Evolutionary conservation across 1,139 yeast species (phyloP), one percentile per base, ranked within the genome.

Genomic region (Yamadazyma songkhlaensis): DNA sequence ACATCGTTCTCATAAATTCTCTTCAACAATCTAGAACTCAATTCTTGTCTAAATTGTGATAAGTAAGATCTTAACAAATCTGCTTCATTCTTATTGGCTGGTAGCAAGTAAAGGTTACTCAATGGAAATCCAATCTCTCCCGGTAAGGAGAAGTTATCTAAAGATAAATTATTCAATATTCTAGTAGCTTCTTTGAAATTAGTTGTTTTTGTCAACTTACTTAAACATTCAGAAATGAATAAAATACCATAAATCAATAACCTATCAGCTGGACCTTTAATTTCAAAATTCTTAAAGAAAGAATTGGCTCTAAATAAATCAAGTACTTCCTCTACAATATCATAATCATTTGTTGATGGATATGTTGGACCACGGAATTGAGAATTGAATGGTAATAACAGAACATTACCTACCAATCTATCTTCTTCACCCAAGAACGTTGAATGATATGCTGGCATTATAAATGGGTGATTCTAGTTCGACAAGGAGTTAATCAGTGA

Each of bases 121-220:
- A 92, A 71, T 9, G 97, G 97, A 70, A 92, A 92, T 11, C 92
- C 89, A 13, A 92, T 81, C 47, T 92, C 97, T 12, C 99, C 99
- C 0, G 99, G 99, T 45, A 94, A 75, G 15, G 92, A 73, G 57
- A 92, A 92, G 55, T 82, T 81, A 49, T 92, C 97, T 44, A 92
- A 74, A 2, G 97, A 84, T 49, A 89, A 72, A 53, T 92, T 89
- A 49, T 86, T 89, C 48, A 92, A 74, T 15, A 72, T 62, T 49
- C 87, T 77, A 37, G 74, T 72, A 1, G 97, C 96, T 38, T 90
- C 97, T 40, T 69, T 67, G 36, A 64, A 61, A 26, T 67, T 55
- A 10, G 69, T 66, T 4, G 71, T 61, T 32, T 63, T 59, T 38
- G 60, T 70, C 49, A 92, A 67, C 44, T 80, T 76, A 36, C 81